These are phyloP conservation scores for Trichoderma sp. DNA, from an alignment of 2,329 filamentous ascomycete genomes.

Conservation along the genomic window DNA sequence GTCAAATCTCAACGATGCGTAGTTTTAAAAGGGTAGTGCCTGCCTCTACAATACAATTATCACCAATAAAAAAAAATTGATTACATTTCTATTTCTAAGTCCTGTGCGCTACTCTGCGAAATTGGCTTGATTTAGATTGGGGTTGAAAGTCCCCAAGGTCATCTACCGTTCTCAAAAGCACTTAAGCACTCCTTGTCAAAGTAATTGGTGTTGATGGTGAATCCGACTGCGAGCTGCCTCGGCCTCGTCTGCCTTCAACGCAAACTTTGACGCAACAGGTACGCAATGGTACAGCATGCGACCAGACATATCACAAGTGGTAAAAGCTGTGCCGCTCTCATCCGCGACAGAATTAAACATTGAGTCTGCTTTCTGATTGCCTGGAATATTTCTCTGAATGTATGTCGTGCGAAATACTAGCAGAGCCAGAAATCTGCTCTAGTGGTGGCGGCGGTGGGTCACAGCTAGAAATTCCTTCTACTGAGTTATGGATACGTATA, in stretches of 20 bases:
- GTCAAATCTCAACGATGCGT: no score
- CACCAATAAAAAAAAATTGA: no score
- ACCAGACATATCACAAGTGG: background rate
- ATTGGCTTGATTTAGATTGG: background rate
- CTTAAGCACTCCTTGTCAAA: background rate
- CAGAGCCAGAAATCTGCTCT: background rate
- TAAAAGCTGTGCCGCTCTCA: background rate
- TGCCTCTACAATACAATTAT: no score
- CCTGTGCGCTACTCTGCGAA: background rate
- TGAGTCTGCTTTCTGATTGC: background rate
- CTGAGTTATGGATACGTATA: background rate
- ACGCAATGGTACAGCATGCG: background rate
- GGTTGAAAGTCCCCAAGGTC: background rate
- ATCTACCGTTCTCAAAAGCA: background rate
- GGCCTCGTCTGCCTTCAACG: background rate
- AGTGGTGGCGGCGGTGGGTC: background rate
- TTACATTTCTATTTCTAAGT: no score
- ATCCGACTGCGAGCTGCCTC: background rate
- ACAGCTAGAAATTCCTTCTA: background rate
- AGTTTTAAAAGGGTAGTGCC: no score
- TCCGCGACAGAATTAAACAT: background rate
- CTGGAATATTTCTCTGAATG: background rate
- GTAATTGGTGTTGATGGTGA: background rate
- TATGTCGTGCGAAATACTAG: background rate
- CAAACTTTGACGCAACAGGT: background rate